Base-by-base conservation (phyloP, 2,329 filamentous ascomycete species). In the Cryphonectria parasitica region DNA sequence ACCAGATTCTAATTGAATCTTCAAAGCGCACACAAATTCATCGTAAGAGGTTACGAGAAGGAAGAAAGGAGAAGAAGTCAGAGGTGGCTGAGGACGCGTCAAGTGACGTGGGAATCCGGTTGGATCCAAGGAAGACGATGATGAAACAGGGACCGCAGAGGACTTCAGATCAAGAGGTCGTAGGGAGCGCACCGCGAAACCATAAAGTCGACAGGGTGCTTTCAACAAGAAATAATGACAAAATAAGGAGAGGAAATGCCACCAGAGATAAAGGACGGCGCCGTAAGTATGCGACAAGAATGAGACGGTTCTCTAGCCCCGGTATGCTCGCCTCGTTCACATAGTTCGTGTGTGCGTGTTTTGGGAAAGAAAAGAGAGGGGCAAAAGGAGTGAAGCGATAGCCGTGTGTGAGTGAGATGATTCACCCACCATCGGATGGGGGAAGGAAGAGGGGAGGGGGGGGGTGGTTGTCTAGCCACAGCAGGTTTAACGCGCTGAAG, bases 121-220 rank as follows among this genome's bases (percentile, higher is more conserved):
- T 34, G 54, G 41, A n/a, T 13, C 36, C 34, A 28, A 8, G 31
- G 34, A 39, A 8, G n/a, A 41, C 36, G 61, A 39, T 64, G 61
- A 64, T 64, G 61, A 64, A 64, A 64, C 61, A 64, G 61, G 61
- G n/a, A 43, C 31, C n/a, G 61, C 61, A 41, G 45, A 43, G n/a
- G 61, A 41, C 39, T 43, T 64, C 39, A 64, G 7, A 64, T 45
- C 61, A 64, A 28, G 61, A 39, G 41, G 61, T 25, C 11, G 11
- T 25, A 25, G 34, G 36, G 34, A 39, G 31, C 25, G 34, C 61
- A 45, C 22, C 22, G 36, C 61, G 34, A 45, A 25, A 43, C 36
- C 22, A 43, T 45, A n/a, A 10, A 28, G n/a, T 62, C 60, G 60
- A 39, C 60, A 62, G 34, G 34, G 34, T 62, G 34, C 34, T 25